Evolutionary conservation across 1,139 yeast genomes (phyloP).

Genomic region (Sugiyamaella neomexicana): DNA sequence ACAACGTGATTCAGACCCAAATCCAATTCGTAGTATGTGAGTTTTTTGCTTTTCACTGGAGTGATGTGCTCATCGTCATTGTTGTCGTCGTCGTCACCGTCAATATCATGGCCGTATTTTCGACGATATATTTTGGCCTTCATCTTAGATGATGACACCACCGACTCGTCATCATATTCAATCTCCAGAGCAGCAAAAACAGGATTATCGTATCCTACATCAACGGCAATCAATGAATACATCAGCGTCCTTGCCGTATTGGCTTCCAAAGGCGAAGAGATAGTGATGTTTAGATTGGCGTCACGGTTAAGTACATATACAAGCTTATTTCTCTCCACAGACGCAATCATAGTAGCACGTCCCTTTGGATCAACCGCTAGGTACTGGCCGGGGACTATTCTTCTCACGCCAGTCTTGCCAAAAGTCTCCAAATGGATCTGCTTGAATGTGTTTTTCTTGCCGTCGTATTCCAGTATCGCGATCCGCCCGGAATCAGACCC

Average conservation of each 20-base stretch:
- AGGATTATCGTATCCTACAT: slow-evolving; percentile 81
- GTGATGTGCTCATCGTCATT: slow-evolving; percentile 28
- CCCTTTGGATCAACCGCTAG: slow-evolving; percentile 72
- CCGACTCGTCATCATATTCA: slow-evolving; percentile 45
- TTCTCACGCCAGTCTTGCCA: slow-evolving; percentile 71
- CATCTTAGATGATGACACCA: neutral
- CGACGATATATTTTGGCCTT: slow-evolving; percentile 1
- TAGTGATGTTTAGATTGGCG: slow-evolving; percentile 47
- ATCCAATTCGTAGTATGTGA: slow-evolving; percentile 79
- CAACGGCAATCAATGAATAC: slow-evolving; percentile 58
- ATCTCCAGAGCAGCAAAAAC: slow-evolving; percentile 76
- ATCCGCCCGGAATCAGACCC: slow-evolving; percentile 83
- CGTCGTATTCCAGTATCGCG: slow-evolving; percentile 54
- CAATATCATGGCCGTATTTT: slow-evolving; percentile 15
- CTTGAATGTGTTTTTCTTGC: slow-evolving; percentile 45
- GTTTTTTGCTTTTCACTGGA: slow-evolving; percentile 36
- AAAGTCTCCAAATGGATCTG: slow-evolving; percentile 64
- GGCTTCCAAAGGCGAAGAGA: slow-evolving; percentile 77
- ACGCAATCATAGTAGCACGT: slow-evolving; percentile 68
- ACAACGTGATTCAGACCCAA: slow-evolving; percentile 79
- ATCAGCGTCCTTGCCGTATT: slow-evolving; percentile 55
- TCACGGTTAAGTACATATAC: slow-evolving; percentile 60
- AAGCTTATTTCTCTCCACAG: slow-evolving; percentile 70
- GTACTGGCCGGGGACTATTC: slow-evolving; percentile 75
- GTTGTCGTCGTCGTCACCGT: slow-evolving; percentile 1